A percentile compares a stretch with the other conserved stretches of the same genome.
Conservation (phyloP, 306 rosid species). For the Neltuma alba region DNA sequence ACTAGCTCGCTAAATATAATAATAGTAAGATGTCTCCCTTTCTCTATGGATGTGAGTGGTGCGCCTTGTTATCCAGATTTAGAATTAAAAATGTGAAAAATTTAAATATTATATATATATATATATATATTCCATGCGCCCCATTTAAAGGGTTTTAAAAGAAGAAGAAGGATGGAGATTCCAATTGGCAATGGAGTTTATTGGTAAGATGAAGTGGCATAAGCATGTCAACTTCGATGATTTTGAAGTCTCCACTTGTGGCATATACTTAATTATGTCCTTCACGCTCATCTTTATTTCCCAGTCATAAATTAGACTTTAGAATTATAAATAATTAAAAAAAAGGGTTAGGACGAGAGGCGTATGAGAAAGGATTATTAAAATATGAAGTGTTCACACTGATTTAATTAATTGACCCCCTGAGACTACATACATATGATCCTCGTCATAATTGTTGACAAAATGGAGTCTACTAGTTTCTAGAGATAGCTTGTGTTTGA, state of each 20-base stretch:
- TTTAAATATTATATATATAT: too few species aligned
- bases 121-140: not conserved
- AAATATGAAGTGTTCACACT: not conserved
- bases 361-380: not conserved
- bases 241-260: slow-evolving; percentile 40
- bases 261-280: slow-evolving; percentile 21
- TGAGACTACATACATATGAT: not conserved
- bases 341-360: not conserved
- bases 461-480: not conserved
- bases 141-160: not conserved
- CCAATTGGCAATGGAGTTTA: not conserved
- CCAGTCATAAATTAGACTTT: slow-evolving; percentile 1
- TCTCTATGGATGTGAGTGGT: too few species aligned
- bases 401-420: not conserved
- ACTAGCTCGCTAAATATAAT: too few species aligned
- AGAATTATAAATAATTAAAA: not conserved
- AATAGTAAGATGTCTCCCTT: too few species aligned
- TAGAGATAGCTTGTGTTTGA: not conserved
- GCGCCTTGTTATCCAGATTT: too few species aligned
- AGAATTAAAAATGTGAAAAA: not conserved
- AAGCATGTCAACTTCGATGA: slow-evolving; percentile 49
- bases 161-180: not conserved
- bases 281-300: slow-evolving; percentile 1
- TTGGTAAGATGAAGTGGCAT: slow-evolving; percentile 39
- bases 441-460: not conserved